Percentiles rank a stretch among this genome's conserved stretches.
These are phyloP conservation scores for Pythium apleroticum DNA, from an alignment of 352 stramenopile species.

Conservation along the genomic window DNA sequence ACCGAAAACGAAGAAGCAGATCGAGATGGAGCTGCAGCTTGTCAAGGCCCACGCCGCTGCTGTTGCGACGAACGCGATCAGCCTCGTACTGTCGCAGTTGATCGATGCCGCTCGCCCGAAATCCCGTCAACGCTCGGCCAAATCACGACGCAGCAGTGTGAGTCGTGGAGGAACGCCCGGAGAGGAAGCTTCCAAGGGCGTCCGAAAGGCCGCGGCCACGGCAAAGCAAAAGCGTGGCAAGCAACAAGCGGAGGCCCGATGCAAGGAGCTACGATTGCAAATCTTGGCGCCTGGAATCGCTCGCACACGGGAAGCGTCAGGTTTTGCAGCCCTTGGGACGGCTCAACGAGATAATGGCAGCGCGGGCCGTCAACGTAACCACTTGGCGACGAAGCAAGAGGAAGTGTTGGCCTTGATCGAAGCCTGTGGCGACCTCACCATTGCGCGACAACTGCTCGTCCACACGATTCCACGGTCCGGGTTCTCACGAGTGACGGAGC, in stretches of 20 bases:
- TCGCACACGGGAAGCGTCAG: neutral
- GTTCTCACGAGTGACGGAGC: conserved; percentile 36
- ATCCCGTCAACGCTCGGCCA: conserved; percentile 14
- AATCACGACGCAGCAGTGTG: conserved; percentile 9
- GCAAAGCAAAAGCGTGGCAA: conserved; percentile 33
- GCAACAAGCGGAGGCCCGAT: conserved; percentile 32
- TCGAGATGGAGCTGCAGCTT: conserved; percentile 34
- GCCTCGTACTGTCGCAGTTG: conserved; percentile 39
- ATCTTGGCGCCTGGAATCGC: conserved; percentile 36
- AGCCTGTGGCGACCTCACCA: conserved; percentile 42
- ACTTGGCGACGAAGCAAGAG: conserved; percentile 12
- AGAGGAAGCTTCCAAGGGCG: neutral
- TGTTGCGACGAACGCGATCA: conserved; percentile 37
- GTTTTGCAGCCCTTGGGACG: neutral
- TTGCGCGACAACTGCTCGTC: conserved; percentile 42
- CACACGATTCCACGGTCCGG: conserved; percentile 26
- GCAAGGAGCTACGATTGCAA: conserved; percentile 42
- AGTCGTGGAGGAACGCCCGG: conserved; percentile 12
- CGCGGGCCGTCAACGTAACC: neutral
- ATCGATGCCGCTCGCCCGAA: conserved; percentile 23
- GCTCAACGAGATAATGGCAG: neutral
- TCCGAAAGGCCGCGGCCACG: conserved; percentile 20
- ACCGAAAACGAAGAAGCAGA: conserved; percentile 40
- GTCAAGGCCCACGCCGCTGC: conserved; percentile 28
- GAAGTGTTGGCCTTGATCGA: conserved; percentile 52